These are phyloP conservation scores for Colletotrichum zoysiae DNA, from an alignment of 2,329 filamentous ascomycete genomes.

Conservation along the genomic window DNA sequence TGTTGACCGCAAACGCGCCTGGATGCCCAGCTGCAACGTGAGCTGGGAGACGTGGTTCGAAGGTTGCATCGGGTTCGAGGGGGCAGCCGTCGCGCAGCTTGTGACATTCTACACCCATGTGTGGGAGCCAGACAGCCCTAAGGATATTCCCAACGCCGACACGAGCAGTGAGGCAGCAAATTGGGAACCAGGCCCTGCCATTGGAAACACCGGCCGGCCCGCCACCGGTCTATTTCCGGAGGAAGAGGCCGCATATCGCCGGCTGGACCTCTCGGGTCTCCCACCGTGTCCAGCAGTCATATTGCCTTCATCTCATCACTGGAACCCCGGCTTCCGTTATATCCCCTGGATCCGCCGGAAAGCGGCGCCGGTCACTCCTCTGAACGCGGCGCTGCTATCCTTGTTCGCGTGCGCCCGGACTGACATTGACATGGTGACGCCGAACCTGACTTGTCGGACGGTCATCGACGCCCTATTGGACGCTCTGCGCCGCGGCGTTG, in stretches of 20 bases:
- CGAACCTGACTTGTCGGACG: slow-evolving; percentile 79
- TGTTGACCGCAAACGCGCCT: slow-evolving; percentile 74
- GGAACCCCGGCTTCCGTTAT: slow-evolving; percentile 73
- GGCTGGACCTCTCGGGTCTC: slow-evolving; percentile 36
- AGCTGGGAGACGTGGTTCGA: slow-evolving; percentile 93
- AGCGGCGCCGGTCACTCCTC: slow-evolving; percentile 71
- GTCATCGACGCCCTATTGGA: slow-evolving; percentile 72
- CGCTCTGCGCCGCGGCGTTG: slow-evolving; percentile 74
- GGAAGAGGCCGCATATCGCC: slow-evolving; percentile 32
- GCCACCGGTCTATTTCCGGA: slow-evolving; percentile 8
- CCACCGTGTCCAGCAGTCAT: slow-evolving; percentile 67
- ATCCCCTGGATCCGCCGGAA: slow-evolving; percentile 66
- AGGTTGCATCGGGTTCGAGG: slow-evolving; percentile 76
- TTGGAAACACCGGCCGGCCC: slow-evolving; percentile 10
- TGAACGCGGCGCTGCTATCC: slow-evolving; percentile 74
- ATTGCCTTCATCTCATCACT: slow-evolving; percentile 80
- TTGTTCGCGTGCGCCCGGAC: slow-evolving; percentile 69
- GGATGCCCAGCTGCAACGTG: slow-evolving; percentile 85
- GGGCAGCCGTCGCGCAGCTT: slow-evolving; percentile 71
- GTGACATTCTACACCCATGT: slow-evolving; percentile 75
- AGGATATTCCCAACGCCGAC: slow-evolving; percentile 18
- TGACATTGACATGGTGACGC: slow-evolving; percentile 78
- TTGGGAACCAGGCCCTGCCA: background rate
- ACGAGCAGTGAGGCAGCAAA: slow-evolving; percentile 4
- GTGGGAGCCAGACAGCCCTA: slow-evolving; percentile 63